Evolutionary conservation across 2,329 filamentous ascomycete genomes (phyloP), one percentile per base, ranked within the genome.

Genomic region (Pyrenophora graminea): DNA sequence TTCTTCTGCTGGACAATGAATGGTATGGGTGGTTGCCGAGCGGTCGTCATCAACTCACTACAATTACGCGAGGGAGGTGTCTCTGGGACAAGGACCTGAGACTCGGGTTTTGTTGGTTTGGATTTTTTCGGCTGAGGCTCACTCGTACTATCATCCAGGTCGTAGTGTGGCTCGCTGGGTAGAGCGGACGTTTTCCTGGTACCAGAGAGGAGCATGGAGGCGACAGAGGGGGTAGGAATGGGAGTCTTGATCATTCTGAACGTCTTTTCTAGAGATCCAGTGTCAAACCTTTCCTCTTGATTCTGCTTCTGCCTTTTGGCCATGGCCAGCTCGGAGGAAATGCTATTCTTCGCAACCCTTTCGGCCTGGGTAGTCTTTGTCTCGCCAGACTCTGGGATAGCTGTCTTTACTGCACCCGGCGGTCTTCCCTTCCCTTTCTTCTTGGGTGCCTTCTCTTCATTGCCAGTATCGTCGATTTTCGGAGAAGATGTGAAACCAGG

Each of bases 61-160:
- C 12, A n/a, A 53, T 47, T 47, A n/a, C 54, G 44, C 2, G 54
- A 58, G 2, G 55, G 49, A 19, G 59, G 57, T 15, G 62, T 64
- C 19, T 63, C 57, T 4, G 27, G 15, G 5, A 58, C 51, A 9
- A 60, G 43, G 25, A 58, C 34, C 13, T 56, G 40, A 13, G 53
- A 45, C 7, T 53, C 46, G 13, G 18, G 10, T 4, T 15, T 23
- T 8, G 34, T 38, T 6, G 39, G 7, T 10, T 39, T 48, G 8
- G 17, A 18, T 8, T 39, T 33, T n/a, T 37, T 21, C 10, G n/a
- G 12, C 34, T 31, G 13, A 7, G 36, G 23, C 45, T 37, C 39
- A 17, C 34, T 39, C 34, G n/a, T 38, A 15, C 39, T 31, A 17
- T 15, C 17, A 6, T 23, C 34, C 10, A 13, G 9, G 13, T 4